Base-by-base conservation (phyloP, 2,329 filamentous ascomycete species). In the Aspergillus neotritici region DNA sequence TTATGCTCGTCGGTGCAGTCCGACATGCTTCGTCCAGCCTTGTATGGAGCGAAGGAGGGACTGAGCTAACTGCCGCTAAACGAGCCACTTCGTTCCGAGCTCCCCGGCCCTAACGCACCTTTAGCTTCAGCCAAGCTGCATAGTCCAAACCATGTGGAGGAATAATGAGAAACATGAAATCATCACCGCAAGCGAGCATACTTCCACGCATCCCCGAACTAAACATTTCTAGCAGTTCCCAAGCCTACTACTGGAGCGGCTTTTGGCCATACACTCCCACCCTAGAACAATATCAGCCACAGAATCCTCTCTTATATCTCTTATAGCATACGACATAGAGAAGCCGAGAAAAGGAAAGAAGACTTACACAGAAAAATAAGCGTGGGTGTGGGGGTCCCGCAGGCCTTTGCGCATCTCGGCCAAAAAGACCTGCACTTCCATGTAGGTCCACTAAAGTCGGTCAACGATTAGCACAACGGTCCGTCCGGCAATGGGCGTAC, bases 311-410 rank as follows among this genome's bases (percentile, higher is more conserved):
- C 21, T 25, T 8, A 9, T 25, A 9, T 25, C 7, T 25, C 21
- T 25, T 25, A 25, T 9, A 9, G 3, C 21, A 25, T 8, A 8
- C 21, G 21, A 25, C 9, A 25, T 25, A 8, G 9, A 25, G 21
- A 8, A 9, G 21, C 21, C 9, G n/a, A 9, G 21, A 21, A 5
- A 25, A 25, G 7, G 7, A 25, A 25, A 9, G 7, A 25, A 21
- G 16, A 49, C 53, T 46, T 43, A 57, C 54, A 56, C 53, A 28
- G 53, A 34, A 34, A 54, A 56, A 44, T 56, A 57, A 8, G 53
- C 47, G 30, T 57, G 52, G 13, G 38, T 46, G 12, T 49, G 44
- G 8, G 52, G 47, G 31, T 57, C 52, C 11, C 51, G 50, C 29
- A 55, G 49, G 11, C 43, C 54, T 35, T 52, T 49, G 8, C 54